Conservation (phyloP, 2,329 filamentous ascomycete genomes). For the Diplodia corticola region DNA sequence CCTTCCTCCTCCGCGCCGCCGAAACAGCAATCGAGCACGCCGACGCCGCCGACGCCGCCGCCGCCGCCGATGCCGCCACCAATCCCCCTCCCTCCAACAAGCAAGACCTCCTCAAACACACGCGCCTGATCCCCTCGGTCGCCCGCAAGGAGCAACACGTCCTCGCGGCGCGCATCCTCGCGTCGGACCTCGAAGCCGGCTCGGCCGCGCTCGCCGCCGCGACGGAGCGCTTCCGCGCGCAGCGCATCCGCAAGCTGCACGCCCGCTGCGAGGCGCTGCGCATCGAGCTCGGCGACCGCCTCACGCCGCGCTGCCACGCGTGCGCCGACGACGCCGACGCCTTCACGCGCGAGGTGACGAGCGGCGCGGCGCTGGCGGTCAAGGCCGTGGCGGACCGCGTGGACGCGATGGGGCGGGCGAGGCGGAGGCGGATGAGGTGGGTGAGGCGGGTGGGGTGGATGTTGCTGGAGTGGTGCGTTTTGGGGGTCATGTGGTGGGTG, state of each 20-base stretch:
- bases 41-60: slow-evolving; percentile 29
- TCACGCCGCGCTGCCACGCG: slow-evolving; percentile 62
- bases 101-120: slow-evolving; percentile 20
- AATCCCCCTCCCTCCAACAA: no score
- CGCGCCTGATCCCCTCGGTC: slow-evolving; percentile 46
- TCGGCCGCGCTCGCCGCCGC: slow-evolving; percentile 52
- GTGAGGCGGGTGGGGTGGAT: slow-evolving; percentile 72
- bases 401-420: slow-evolving; percentile 66
- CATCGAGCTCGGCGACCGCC: slow-evolving; percentile 49
- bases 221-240: slow-evolving; percentile 50
- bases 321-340: slow-evolving; percentile 79
- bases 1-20: slow-evolving; percentile 43
- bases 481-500: slow-evolving; percentile 90
- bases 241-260: slow-evolving; percentile 47
- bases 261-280: slow-evolving; percentile 47
- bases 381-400: slow-evolving; percentile 80
- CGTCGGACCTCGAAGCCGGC: slow-evolving; percentile 49
- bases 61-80: slow-evolving; percentile 28
- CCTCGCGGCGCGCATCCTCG: slow-evolving; percentile 54
- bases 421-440: slow-evolving; percentile 71
- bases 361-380: slow-evolving; percentile 73
- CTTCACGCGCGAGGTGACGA: slow-evolving; percentile 72
- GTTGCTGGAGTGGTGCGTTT: slow-evolving; percentile 77
- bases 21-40: slow-evolving; percentile 41
- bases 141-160: slow-evolving; percentile 54